These are phyloP conservation scores for Agrocybe chaxingu DNA, from an alignment of 768 basidiomycete genomes.

Conservation along the genomic window DNA sequence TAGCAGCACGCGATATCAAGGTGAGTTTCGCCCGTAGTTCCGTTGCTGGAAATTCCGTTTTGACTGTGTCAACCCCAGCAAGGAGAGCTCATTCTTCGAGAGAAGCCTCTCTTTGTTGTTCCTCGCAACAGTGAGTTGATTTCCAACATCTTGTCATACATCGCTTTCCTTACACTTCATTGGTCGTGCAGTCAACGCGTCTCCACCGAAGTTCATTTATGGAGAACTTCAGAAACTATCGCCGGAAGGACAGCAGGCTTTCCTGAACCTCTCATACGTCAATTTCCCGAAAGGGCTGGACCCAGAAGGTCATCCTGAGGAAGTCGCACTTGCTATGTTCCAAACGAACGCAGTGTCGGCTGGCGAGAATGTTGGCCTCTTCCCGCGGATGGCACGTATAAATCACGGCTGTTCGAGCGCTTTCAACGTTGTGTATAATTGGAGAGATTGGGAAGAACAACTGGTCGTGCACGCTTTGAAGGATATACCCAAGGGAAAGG, in stretches of 20 bases:
- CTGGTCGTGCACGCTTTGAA: constrained; percentile 60
- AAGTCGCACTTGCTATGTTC: constrained; percentile 61
- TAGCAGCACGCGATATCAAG: constrained; percentile 50
- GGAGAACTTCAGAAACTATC: constrained; percentile 30
- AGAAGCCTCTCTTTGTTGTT: constrained; percentile 52
- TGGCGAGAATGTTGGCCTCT: constrained; percentile 54
- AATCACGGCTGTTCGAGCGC: constrained; percentile 69
- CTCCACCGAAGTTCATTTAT: constrained; percentile 43
- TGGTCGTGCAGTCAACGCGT: constrained; percentile 33
- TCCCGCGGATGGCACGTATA: constrained; percentile 62
- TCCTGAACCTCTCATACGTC: constrained; percentile 56
- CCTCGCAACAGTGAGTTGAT: constrained; percentile 41
- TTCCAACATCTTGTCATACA: constrained; percentile 1
- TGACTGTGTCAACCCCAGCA: constrained; percentile 30
- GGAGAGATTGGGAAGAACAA: constrained; percentile 44
- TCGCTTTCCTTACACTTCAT: not conserved
- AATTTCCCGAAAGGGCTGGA: constrained; percentile 41
- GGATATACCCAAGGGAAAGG: constrained; percentile 49
- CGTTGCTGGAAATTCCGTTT: not conserved
- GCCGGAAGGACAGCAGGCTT: constrained; percentile 33
- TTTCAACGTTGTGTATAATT: constrained; percentile 66
- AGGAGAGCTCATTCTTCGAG: constrained; percentile 57
- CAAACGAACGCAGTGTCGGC: constrained; percentile 64
- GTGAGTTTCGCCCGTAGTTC: constrained; percentile 21
- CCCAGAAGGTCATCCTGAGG: constrained; percentile 32